Percentiles rank a stretch among this genome's conserved stretches.
These are phyloP conservation scores for Candida khao-thaluensis DNA, from an alignment of 805 yeast genomes.

Conservation along the genomic window DNA sequence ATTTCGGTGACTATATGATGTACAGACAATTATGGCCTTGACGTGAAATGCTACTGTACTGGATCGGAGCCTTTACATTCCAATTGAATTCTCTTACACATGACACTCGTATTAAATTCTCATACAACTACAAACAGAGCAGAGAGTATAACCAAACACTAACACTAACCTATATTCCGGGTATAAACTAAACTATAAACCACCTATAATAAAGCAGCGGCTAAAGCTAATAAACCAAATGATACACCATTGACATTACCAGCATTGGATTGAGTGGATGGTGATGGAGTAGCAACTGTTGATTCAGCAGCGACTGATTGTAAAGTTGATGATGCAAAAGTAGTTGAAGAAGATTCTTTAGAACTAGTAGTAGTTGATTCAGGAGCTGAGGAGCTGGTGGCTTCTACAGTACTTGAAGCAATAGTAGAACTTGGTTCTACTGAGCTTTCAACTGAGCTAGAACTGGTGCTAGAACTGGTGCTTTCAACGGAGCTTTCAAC, in stretches of 20 bases:
- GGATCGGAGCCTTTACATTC: too few species aligned
- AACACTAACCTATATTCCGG: conserved; percentile 6
- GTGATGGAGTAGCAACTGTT: conserved; percentile 19
- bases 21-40: too few species aligned
- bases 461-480: conserved; percentile 19
- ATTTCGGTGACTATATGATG: too few species aligned
- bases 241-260: conserved; percentile 27
- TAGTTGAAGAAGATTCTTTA: neutral
- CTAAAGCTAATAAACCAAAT: conserved; percentile 41
- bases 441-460: conserved; percentile 8
- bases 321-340: conserved; percentile 15
- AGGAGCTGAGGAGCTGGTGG: conserved; percentile 4
- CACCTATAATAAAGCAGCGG: conserved; percentile 34
- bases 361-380: conserved; percentile 12
- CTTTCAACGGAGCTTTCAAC: conserved; percentile 10
- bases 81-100: too few species aligned
- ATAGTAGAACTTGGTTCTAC: conserved; percentile 17
- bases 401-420: conserved; percentile 2
- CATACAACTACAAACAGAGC: too few species aligned
- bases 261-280: conserved; percentile 25
- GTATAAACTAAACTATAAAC: conserved; percentile 6
- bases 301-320: conserved; percentile 9
- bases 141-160: too few species aligned
- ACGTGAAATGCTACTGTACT: too few species aligned
- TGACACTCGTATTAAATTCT: too few species aligned